These are phyloP conservation scores for Scedosporium aurantiacum DNA, from an alignment of 2,329 filamentous ascomycete genomes.

Conservation along the genomic window DNA sequence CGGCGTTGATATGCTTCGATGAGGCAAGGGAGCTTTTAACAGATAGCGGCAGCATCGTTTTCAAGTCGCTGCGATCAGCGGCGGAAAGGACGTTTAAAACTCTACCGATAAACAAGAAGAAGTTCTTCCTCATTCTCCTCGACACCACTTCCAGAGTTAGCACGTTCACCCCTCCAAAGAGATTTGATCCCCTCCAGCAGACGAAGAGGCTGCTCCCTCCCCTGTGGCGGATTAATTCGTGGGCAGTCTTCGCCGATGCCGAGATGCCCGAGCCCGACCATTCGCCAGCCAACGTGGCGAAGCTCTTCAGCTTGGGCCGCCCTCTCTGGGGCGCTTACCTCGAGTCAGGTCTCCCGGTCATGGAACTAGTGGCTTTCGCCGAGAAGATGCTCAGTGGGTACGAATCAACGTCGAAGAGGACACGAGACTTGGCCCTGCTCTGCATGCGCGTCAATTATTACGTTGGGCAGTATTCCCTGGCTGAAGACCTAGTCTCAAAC, in stretches of 20 bases:
- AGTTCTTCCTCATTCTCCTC: neutral
- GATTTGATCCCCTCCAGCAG: neutral
- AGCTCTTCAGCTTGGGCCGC: neutral
- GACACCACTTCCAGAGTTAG: neutral
- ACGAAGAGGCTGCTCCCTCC: neutral
- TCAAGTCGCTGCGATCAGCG: neutral
- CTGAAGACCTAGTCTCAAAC: neutral
- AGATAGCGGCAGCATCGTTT: neutral
- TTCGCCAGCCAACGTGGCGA: neutral
- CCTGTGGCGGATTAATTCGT: neutral
- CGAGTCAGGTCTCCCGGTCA: neutral
- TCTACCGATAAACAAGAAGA: neutral
- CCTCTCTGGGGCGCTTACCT: neutral
- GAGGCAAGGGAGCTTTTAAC: neutral
- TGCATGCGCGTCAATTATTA: neutral
- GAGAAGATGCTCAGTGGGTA: neutral
- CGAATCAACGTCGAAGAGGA: neutral
- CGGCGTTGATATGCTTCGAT: neutral
- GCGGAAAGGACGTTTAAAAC: neutral
- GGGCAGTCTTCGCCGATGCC: neutral
- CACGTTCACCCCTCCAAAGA: neutral
- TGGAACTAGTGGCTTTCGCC: neutral
- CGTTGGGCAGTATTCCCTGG: neutral
- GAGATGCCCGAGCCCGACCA: neutral
- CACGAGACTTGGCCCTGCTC: neutral